These are phyloP conservation scores for Hansenula sp. DNA, from an alignment of 1,139 yeast genomes.

Conservation along the genomic window DNA sequence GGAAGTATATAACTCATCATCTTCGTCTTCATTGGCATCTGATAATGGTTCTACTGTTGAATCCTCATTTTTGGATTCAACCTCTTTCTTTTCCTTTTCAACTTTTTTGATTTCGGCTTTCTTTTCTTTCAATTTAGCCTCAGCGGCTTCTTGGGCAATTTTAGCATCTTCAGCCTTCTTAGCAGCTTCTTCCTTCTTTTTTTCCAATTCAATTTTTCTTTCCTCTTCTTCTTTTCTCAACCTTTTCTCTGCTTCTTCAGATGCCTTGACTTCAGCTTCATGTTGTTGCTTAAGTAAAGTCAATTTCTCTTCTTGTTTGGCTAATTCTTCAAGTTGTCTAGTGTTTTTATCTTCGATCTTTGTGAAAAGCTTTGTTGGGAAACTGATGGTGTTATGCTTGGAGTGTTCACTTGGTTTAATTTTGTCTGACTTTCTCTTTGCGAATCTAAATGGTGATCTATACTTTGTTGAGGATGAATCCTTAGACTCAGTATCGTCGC, in stretches of 20 bases:
- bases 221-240: conserved; percentile 7
- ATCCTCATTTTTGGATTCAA: background rate
- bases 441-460: conserved; percentile 15
- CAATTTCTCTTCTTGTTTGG: conserved; percentile 5
- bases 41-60: background rate
- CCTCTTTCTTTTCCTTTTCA: background rate
- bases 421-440: background rate
- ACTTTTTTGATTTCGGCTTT: conserved; percentile 1
- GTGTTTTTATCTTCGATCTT: conserved; percentile 10
- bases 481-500: conserved; percentile 3
- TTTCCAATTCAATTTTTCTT: conserved; percentile 9
- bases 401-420: conserved; percentile 1
- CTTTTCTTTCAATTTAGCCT: conserved; percentile 4
- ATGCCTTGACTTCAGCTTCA: conserved; percentile 8
- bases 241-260: conserved; percentile 8
- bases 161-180: conserved; percentile 14
- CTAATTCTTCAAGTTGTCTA: conserved; percentile 7
- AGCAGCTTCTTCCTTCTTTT: conserved; percentile 9
- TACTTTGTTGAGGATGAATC: conserved; percentile 5
- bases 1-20: conserved; percentile 1
- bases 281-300: conserved; percentile 6
- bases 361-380: conserved; percentile 9
- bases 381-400: conserved; percentile 1
- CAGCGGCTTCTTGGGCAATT: conserved; percentile 6
- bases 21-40: conserved; percentile 2